Conservation (phyloP, 2,329 filamentous ascomycete species). For the Alternaria conjuncta region DNA sequence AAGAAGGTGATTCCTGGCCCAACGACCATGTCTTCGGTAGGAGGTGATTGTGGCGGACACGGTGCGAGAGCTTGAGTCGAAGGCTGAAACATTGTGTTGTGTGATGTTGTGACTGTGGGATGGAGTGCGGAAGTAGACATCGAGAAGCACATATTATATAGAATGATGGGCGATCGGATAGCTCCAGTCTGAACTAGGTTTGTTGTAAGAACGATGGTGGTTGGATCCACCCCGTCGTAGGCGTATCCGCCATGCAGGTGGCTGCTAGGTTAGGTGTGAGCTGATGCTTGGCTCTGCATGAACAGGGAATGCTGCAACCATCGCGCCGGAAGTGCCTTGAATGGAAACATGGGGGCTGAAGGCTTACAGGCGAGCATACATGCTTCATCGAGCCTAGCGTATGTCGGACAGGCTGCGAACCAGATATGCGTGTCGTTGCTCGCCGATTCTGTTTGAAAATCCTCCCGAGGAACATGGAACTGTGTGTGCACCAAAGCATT, state of each 20-base stretch:
- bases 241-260: slow-evolving; percentile 32
- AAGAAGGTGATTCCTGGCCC: slow-evolving; percentile 26
- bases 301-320: slow-evolving; percentile 39
- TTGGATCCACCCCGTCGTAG: slow-evolving; percentile 25
- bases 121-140: slow-evolving; percentile 19
- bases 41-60: slow-evolving; percentile 30
- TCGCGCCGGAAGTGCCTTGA: slow-evolving; percentile 32
- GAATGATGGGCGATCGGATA: slow-evolving; percentile 22
- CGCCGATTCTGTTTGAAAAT: slow-evolving; percentile 5
- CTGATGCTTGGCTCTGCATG: slow-evolving; percentile 38
- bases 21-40: slow-evolving; percentile 32
- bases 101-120: slow-evolving; percentile 15
- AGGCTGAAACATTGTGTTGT: slow-evolving; percentile 39
- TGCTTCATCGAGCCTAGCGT: slow-evolving; percentile 32
- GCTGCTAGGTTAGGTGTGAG: slow-evolving; percentile 37
- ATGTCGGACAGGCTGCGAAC: slow-evolving; percentile 26
- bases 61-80: slow-evolving; percentile 33
- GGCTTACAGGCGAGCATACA: slow-evolving; percentile 38
- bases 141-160: slow-evolving; percentile 42
- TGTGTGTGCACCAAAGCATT: not conserved
- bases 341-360: slow-evolving; percentile 38
- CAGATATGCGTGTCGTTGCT: slow-evolving; percentile 26
- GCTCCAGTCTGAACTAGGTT: slow-evolving; percentile 23
- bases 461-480: not conserved
- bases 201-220: slow-evolving; percentile 28